Evolutionary conservation across 2,329 filamentous ascomycete species (phyloP).

Genomic region (Talaromyces atroroseus): DNA sequence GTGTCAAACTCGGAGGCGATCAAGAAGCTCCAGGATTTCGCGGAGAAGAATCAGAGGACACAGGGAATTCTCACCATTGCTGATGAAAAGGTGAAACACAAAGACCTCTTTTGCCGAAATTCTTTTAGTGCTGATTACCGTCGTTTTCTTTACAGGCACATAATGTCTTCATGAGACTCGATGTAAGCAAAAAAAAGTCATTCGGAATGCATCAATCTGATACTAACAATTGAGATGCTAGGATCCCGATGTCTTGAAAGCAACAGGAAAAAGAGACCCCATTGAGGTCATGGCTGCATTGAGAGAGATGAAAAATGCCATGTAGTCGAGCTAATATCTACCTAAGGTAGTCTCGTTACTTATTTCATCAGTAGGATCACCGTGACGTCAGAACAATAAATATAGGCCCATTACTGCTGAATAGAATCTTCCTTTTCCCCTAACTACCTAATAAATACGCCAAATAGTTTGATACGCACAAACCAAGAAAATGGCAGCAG

Average conservation of each 20-base stretch:
- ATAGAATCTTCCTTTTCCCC: neutral
- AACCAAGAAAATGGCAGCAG: conserved; percentile 3
- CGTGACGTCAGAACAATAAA: conserved; percentile 1
- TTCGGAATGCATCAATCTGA: neutral
- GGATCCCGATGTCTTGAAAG: conserved; percentile 79
- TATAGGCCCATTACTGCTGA: neutral
- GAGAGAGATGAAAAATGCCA: conserved; percentile 73
- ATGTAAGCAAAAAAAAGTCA: conserved; percentile 52
- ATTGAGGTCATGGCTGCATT: conserved; percentile 79
- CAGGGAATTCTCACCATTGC: conserved; percentile 95
- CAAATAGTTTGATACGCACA: neutral
- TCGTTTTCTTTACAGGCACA: conserved; percentile 57
- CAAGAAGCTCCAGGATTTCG: conserved; percentile 70
- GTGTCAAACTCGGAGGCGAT: conserved; percentile 73
- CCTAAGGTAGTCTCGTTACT: neutral
- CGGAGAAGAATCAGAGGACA: conserved; percentile 74
- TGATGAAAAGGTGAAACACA: conserved; percentile 73
- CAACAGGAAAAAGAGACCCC: conserved; percentile 72
- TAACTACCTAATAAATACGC: neutral
- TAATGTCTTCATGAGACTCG: conserved; percentile 92
- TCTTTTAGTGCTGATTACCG: conserved; percentile 11
- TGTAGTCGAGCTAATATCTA: conserved; percentile 24
- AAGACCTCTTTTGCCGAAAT: neutral
- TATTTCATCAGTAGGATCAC: neutral
- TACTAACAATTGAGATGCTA: conserved; percentile 28